Conservation (phyloP, 257 asterid species). For the Osmanthus fragrans region DNA sequence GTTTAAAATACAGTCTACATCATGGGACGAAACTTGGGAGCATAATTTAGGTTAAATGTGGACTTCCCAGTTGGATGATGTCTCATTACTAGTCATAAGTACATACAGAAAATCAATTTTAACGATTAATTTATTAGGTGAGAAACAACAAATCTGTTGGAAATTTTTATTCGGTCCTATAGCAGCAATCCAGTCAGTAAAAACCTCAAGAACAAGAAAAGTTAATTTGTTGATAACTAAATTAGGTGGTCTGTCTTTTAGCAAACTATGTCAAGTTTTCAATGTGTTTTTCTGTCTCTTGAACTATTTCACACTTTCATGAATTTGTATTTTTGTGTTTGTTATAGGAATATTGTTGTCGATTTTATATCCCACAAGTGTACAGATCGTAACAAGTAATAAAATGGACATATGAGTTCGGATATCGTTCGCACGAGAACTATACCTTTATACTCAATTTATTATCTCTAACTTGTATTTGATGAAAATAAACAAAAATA, state of each 20-base stretch:
- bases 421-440: no score
- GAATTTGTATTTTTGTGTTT: no score
- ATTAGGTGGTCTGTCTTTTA: not conserved
- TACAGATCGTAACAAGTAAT: no score
- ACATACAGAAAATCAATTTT: conserved; percentile 21
- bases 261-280: not conserved
- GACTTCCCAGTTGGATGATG: conserved; percentile 13
- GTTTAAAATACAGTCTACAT: no score
- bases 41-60: not conserved
- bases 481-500: no score
- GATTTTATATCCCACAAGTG: no score
- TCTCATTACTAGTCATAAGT: conserved; percentile 12
- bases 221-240: not conserved
- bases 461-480: no score
- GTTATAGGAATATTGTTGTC: no score
- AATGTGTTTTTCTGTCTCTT: not conserved
- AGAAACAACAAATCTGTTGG: not conserved
- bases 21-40: no score
- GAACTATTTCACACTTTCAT: not conserved
- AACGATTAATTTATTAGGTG: conserved; percentile 25
- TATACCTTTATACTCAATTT: no score
- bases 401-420: no score
- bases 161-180: not conserved
- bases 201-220: conserved; percentile 22
- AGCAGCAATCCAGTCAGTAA: conserved; percentile 8